phyloP scores from a whole-genome alignment of 2,329 filamentous ascomycete genomes.

The Akanthomyces muscarius region DNA sequence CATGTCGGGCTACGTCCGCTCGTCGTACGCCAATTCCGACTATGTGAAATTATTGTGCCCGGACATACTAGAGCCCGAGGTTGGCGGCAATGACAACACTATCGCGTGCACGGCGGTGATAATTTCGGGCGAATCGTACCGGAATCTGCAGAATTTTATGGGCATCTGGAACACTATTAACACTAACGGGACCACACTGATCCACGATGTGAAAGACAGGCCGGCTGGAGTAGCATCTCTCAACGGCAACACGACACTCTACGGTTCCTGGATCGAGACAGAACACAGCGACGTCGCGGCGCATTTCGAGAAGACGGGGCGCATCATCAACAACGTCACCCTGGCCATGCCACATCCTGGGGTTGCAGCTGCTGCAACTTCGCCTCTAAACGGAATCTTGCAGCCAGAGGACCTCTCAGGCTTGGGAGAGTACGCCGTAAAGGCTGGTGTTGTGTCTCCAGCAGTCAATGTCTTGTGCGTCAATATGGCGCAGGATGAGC shows the following conservation, averaged over 20 bases:
- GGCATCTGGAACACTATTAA: conserved; percentile 49
- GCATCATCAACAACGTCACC: conserved; percentile 71
- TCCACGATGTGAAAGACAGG: conserved; percentile 41
- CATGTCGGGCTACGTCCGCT: conserved; percentile 53
- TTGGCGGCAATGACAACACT: conserved; percentile 35
- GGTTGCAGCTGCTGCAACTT: conserved; percentile 60
- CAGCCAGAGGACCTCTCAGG: conserved; percentile 64
- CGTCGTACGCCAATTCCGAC: conserved; percentile 59
- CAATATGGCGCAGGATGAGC: conserved; percentile 56
- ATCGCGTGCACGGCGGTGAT: conserved; percentile 63
- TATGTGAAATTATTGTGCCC: conserved; percentile 57
- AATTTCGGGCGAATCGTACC: conserved; percentile 65
- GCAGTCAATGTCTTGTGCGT: conserved; percentile 69
- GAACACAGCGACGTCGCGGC: conserved; percentile 48
- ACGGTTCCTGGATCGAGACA: conserved; percentile 63
- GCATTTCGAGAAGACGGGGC: conserved; percentile 44
- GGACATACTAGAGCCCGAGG: conserved; percentile 49
- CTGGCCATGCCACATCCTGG: conserved; percentile 72
- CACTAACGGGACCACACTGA: conserved; percentile 38
- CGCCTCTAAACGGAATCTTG: conserved; percentile 60
- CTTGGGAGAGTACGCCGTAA: conserved; percentile 63
- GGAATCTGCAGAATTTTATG: conserved; percentile 64
- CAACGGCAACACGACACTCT: conserved; percentile 69
- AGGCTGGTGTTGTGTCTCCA: conserved; percentile 67
- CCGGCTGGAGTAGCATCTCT: conserved; percentile 60